phyloP scores from a whole-genome alignment of 176 grass and related monocot species.

The Lolium rigidum region DNA sequence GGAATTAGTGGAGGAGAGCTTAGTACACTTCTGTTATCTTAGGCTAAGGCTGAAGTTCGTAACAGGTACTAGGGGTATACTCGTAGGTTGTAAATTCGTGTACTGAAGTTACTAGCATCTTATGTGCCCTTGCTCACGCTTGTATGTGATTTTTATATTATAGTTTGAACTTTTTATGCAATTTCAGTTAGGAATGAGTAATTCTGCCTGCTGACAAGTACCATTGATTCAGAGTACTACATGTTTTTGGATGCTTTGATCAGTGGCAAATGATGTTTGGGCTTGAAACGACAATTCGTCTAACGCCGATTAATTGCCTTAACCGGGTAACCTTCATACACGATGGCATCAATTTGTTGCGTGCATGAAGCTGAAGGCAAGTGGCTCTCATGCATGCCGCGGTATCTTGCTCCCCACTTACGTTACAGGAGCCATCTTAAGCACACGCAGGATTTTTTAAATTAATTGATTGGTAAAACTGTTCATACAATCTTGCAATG shows the following conservation, averaged over 20 bases:
- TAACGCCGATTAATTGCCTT: too few relatives aligned
- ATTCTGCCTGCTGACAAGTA: neutral
- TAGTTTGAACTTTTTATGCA: neutral
- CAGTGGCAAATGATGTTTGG: too few relatives aligned
- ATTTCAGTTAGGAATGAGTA: neutral
- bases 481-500: too few relatives aligned
- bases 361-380: too few relatives aligned
- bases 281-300: too few relatives aligned
- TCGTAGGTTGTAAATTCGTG: constrained; percentile 1
- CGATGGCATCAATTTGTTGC: too few relatives aligned
- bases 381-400: too few relatives aligned
- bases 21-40: neutral
- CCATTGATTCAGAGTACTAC: neutral
- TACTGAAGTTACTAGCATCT: neutral
- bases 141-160: neutral
- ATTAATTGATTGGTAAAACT: too few relatives aligned
- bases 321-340: too few relatives aligned
- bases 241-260: neutral
- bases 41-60: neutral
- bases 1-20: constrained; percentile 17
- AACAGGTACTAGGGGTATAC: neutral
- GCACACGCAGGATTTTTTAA: too few relatives aligned
- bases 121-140: neutral
- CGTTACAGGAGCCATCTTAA: too few relatives aligned
- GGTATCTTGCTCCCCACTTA: too few relatives aligned